phyloP scores from a whole-genome alignment of 176 grass and related monocot genomes.

The Hyparrhenia diplandra region DNA sequence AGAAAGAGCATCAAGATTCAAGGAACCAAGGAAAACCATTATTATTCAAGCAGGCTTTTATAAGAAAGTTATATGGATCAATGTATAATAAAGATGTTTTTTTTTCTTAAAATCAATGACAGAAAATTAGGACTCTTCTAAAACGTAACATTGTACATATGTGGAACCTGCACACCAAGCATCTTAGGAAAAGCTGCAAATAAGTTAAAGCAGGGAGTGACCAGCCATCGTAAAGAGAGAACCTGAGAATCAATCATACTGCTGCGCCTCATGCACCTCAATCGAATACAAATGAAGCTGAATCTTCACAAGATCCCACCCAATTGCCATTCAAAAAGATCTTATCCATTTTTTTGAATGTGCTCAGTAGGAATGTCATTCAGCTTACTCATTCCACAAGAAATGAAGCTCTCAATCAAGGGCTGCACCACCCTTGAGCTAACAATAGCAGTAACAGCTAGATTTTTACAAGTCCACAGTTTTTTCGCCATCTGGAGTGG shows the following conservation, averaged over 20 bases:
- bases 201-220: slow-evolving; percentile 4
- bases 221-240: slow-evolving; percentile 1
- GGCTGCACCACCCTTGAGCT: slow-evolving; percentile 66
- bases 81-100: not conserved
- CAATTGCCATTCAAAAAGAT: slow-evolving; percentile 84
- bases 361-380: slow-evolving; percentile 43
- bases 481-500: slow-evolving; percentile 96
- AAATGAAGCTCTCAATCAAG: slow-evolving; percentile 69
- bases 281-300: slow-evolving; percentile 67
- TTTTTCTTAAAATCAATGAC: slow-evolving; percentile 17
- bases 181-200: slow-evolving; percentile 2
- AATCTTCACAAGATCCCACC: slow-evolving; percentile 68
- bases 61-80: not conserved
- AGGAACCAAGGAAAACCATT: not conserved
- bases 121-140: not conserved
- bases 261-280: slow-evolving; percentile 62
- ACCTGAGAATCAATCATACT: slow-evolving; percentile 67
- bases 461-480: slow-evolving; percentile 94
- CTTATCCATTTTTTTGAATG: slow-evolving; percentile 53
- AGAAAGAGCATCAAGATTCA: no score
- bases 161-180: slow-evolving; percentile 10
- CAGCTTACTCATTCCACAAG: slow-evolving; percentile 81
- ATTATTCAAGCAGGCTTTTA: slow-evolving; percentile 15
- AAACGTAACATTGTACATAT: slow-evolving; percentile 1
- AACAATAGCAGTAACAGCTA: slow-evolving; percentile 78